Base-by-base conservation (phyloP, 2,329 filamentous ascomycete genomes). In the Xylogone sp. region DNA sequence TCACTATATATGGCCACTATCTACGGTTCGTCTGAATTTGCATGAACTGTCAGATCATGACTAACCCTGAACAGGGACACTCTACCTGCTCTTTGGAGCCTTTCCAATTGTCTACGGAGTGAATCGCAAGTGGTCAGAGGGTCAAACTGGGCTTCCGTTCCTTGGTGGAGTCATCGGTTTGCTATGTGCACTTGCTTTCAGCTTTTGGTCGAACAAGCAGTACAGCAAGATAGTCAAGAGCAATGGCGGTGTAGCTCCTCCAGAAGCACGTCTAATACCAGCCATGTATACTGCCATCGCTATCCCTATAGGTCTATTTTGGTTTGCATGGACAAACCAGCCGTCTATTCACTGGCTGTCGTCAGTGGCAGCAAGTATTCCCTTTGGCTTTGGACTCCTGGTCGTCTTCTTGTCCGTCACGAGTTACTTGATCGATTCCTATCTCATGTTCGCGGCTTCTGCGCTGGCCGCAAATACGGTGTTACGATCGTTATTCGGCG, bases 81-180 rank as follows among this genome's bases (percentile, higher is more conserved):
- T 69, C 2, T 71, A 70, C 52, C 7, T 80, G 61, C 72, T 82
- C 59, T 82, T 84, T 58, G 74, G 76, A 19, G 78, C 79, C 12
- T 82, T 82, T 65, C 79, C 81, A 10, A 82, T 88, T 59, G 83
- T 89, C 31, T 89, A 85, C 66, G 75, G 83, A 59, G 59, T 75
- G 54, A 60, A 71, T 39, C 77, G 82, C 48, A 78, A 78, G 43
- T 87, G 82, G 79, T 75, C 72, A 9, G 65, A 73, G 29, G 81
- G 81, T 29, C 69, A 82, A 29, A 77, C 79, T 45, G 82, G 83
- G 13, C 73, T 87, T 1, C 73, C 86, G 1, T 90, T 88, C 67
- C 63, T 88, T 19, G 85, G 86, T 45, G 78, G 90, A 13, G 76
- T 81, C 9, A 77, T 87, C 21, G 86, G 87, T 52, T 86, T 88